phyloP scores from a whole-genome alignment of 2,329 filamentous ascomycete species.

The Hypoxylon sp. region DNA sequence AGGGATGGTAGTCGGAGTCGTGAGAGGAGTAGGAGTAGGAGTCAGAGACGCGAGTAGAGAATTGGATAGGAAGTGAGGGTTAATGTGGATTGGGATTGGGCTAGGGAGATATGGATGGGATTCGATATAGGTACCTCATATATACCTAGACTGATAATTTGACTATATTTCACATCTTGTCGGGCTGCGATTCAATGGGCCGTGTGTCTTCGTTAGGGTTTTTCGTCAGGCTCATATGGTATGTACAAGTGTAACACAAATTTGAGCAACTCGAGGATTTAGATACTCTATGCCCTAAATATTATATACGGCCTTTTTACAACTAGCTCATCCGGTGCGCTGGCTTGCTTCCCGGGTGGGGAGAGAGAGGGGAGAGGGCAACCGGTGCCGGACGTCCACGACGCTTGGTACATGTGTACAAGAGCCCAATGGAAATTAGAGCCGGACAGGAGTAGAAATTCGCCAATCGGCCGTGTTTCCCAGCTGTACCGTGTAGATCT shows the following conservation, averaged over 20 bases:
- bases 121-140: neutral
- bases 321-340: neutral
- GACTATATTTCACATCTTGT: neutral
- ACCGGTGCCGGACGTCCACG: slow-evolving; percentile 29
- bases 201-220: neutral
- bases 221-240: neutral
- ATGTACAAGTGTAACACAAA: neutral
- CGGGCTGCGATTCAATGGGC: neutral
- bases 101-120: neutral
- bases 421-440: slow-evolving; percentile 23
- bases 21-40: slow-evolving; percentile 39
- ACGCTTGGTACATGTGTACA: slow-evolving; percentile 6
- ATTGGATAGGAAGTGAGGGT: neutral
- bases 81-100: neutral
- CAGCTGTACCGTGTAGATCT: slow-evolving; percentile 20
- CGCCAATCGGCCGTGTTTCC: slow-evolving; percentile 25
- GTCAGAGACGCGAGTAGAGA: slow-evolving; percentile 32
- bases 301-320: neutral
- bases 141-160: neutral
- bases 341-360: slow-evolving; percentile 3
- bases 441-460: slow-evolving; percentile 1
- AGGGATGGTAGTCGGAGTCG: slow-evolving; percentile 47
- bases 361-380: neutral
- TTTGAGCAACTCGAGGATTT: neutral
- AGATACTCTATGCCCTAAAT: neutral